These are phyloP conservation scores for Fagopyrum tataricum DNA, from an alignment of 148 eudicot species.

Conservation along the genomic window DNA sequence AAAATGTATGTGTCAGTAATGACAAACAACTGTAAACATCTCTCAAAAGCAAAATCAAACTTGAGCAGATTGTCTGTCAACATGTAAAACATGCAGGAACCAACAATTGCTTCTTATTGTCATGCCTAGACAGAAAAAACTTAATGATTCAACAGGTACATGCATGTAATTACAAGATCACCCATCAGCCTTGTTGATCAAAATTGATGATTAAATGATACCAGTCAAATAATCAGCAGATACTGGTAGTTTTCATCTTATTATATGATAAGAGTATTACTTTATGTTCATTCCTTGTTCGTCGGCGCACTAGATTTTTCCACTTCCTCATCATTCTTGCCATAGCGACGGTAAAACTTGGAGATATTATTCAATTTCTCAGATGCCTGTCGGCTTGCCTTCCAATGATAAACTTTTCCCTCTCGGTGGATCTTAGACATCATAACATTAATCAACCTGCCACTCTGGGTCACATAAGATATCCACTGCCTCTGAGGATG, in stretches of 20 bases:
- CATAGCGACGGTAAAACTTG: conserved; percentile 75
- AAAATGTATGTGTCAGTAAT: too few relatives aligned
- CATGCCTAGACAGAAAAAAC: too few relatives aligned
- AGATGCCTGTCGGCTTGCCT: conserved; percentile 82
- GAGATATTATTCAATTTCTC: conserved; percentile 71
- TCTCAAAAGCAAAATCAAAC: too few relatives aligned
- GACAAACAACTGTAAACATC: too few relatives aligned
- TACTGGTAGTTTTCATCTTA: not conserved
- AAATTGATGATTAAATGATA: too few relatives aligned
- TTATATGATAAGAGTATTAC: not conserved
- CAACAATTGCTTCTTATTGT: too few relatives aligned
- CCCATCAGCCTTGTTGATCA: not conserved
- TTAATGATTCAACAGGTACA: not conserved
- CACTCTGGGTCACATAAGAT: conserved; percentile 42
- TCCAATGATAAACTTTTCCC: conserved; percentile 81
- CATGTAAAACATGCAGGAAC: too few relatives aligned
- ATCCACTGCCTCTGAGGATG: conserved; percentile 76
- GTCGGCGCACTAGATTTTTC: not conserved
- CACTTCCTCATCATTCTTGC: conserved; percentile 37
- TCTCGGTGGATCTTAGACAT: conserved; percentile 73
- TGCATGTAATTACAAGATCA: too few relatives aligned
- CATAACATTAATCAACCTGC: conserved; percentile 57
- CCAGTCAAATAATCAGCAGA: not conserved
- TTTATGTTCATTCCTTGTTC: not conserved
- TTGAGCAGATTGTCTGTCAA: too few relatives aligned